Evolutionary conservation across 805 yeast species (phyloP).

Genomic region (Metschnikowia continentalis): DNA sequence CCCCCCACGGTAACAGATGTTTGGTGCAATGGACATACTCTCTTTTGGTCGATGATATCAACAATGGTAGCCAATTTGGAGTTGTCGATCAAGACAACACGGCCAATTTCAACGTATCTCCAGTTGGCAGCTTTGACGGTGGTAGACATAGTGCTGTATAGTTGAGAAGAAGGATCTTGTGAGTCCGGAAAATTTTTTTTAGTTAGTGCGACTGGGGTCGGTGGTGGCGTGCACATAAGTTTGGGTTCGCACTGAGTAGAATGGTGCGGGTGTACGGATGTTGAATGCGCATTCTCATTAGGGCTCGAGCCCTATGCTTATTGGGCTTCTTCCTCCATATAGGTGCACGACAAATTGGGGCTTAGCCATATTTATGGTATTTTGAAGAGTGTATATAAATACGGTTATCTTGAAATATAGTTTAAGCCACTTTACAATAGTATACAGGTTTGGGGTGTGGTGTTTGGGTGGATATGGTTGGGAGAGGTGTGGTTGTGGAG

Average conservation of each 20-base stretch:
- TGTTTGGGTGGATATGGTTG: too few species aligned
- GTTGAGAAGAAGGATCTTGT: constrained; percentile 9
- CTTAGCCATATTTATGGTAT: too few species aligned
- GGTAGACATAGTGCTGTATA: constrained; percentile 30
- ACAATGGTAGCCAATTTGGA: constrained; percentile 94
- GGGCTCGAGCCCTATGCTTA: constrained; percentile 18
- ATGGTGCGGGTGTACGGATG: constrained; percentile 7
- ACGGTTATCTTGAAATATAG: too few species aligned
- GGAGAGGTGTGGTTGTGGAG: too few species aligned
- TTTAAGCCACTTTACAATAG: too few species aligned
- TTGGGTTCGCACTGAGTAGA: not conserved
- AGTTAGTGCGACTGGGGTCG: constrained; percentile 12
- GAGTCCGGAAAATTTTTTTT: constrained; percentile 15
- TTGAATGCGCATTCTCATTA: not conserved
- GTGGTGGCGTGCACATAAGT: constrained; percentile 12
- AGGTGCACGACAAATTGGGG: too few species aligned
- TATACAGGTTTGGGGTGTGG: too few species aligned
- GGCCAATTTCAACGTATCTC: constrained; percentile 99
- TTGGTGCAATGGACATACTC: constrained; percentile 55
- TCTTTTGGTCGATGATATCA: constrained; percentile 98
- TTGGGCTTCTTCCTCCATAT: too few species aligned
- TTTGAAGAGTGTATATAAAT: too few species aligned
- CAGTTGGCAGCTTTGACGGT: constrained; percentile 95
- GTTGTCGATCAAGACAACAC: constrained; percentile 86
- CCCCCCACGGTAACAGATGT: too few species aligned